Percentiles rank a stretch among this genome's conserved stretches.
Conservation (phyloP, 2,329 filamentous ascomycete genomes). For the Moelleriella libera region DNA sequence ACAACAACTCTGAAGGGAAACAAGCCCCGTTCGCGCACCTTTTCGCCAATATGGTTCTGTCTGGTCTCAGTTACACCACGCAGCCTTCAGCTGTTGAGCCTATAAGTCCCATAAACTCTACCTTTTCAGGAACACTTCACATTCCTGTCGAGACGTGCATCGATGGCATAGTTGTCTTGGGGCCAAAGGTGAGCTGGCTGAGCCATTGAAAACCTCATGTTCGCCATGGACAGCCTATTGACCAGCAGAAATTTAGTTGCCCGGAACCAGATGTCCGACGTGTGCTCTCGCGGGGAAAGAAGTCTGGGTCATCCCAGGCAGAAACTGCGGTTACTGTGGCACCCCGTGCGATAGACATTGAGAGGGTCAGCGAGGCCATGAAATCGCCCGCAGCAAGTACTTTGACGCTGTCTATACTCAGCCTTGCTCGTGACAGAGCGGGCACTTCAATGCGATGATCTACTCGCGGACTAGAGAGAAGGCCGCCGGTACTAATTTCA, state of each 20-base stretch:
- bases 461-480: no score
- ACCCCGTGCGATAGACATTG: conserved; percentile 21
- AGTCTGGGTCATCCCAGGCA: conserved; percentile 41
- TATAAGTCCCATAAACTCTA: not conserved
- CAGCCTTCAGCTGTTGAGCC: not conserved
- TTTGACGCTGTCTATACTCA: no score
- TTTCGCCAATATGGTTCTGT: not conserved
- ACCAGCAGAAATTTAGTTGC: conserved; percentile 5
- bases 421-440: no score
- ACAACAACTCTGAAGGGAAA: no score
- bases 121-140: not conserved
- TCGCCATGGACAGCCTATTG: not conserved
- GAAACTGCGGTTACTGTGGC: conserved; percentile 35
- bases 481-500: no score
- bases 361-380: not conserved
- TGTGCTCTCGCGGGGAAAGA: conserved; percentile 34
- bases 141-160: not conserved
- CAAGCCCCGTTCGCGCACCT: not conserved
- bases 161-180: not conserved
- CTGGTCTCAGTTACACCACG: not conserved
- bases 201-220: not conserved
- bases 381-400: not conserved
- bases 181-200: not conserved
- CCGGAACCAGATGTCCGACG: conserved; percentile 37
- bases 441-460: no score